These are phyloP conservation scores for Pythium monospermum DNA, from an alignment of 352 stramenopile species.

Conservation along the genomic window DNA sequence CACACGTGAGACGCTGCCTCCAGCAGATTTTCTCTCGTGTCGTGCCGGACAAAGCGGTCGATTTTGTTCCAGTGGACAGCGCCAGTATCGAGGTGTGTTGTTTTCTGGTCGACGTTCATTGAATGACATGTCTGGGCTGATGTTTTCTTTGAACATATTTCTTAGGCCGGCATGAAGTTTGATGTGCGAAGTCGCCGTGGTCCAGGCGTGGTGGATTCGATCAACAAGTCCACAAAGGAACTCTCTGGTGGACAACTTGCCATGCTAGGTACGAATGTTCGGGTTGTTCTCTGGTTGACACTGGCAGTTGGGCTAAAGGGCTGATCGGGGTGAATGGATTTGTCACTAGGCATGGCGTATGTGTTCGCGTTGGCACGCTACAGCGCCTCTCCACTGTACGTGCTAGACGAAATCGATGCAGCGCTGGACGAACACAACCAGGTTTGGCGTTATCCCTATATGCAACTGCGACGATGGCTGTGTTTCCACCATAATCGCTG, in stretches of 20 bases:
- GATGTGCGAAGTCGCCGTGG: background rate
- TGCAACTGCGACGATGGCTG: no score
- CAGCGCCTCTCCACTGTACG: slow-evolving; percentile 33
- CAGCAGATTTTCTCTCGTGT: slow-evolving; percentile 23
- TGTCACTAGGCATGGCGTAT: slow-evolving; percentile 29
- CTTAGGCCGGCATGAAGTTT: slow-evolving; percentile 15
- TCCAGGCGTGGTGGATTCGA: background rate
- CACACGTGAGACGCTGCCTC: slow-evolving; percentile 13
- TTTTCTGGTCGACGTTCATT: no score
- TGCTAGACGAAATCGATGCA: slow-evolving; percentile 40
- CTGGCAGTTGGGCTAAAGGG: background rate
- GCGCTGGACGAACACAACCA: slow-evolving; percentile 41
- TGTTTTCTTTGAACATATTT: no score
- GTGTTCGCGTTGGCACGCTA: slow-evolving; percentile 35
- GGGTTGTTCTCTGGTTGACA: background rate
- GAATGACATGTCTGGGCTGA: no score
- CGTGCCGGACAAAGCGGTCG: slow-evolving; percentile 22
- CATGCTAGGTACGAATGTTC: slow-evolving; percentile 23
- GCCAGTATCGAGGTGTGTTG: slow-evolving; percentile 20
- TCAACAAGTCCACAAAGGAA: slow-evolving; percentile 18
- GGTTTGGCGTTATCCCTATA: no score
- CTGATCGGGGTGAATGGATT: background rate
- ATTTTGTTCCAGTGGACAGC: slow-evolving; percentile 3
- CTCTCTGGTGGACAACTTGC: slow-evolving; percentile 38
- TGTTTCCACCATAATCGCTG: background rate